phyloP scores from a whole-genome alignment of 345 rosid genomes.

The Toxicodendron radicans region DNA sequence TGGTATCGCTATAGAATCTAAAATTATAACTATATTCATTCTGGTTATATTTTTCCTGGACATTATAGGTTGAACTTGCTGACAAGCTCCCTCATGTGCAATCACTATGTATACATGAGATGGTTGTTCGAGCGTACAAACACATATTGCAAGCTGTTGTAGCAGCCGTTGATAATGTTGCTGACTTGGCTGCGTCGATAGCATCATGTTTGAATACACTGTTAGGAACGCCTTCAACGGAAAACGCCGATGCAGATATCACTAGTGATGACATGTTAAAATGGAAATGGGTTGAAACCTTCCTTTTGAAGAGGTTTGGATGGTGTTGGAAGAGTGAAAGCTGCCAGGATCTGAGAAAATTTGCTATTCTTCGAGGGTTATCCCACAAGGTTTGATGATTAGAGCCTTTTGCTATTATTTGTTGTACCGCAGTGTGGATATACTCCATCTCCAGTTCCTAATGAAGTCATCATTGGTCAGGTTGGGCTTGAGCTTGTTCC shows the following conservation, averaged over 20 bases:
- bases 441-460: conserved; percentile 19
- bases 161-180: conserved; percentile 63
- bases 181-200: conserved; percentile 68
- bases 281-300: conserved; percentile 79
- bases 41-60: not conserved
- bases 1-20: too few species aligned
- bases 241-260: conserved; percentile 42
- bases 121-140: conserved; percentile 93
- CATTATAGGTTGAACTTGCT: conserved; percentile 80
- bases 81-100: conserved; percentile 95
- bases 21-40: too few species aligned
- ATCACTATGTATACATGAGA: conserved; percentile 91
- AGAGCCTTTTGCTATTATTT: conserved; percentile 10
- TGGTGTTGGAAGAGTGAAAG: conserved; percentile 73
- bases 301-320: conserved; percentile 75
- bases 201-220: conserved; percentile 83
- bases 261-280: conserved; percentile 53
- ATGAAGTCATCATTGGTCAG: conserved; percentile 44
- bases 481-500: conserved; percentile 95
- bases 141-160: conserved; percentile 86
- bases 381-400: conserved; percentile 73
- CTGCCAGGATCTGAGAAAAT: conserved; percentile 68
- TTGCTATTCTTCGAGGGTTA: conserved; percentile 83
- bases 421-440: conserved; percentile 8
- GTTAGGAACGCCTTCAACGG: conserved; percentile 59